A percentile compares a stretch with the other conserved stretches of the same genome.
phyloP scores from a whole-genome alignment of 2,329 filamentous ascomycete species.

The Trichoderma sp. region DNA sequence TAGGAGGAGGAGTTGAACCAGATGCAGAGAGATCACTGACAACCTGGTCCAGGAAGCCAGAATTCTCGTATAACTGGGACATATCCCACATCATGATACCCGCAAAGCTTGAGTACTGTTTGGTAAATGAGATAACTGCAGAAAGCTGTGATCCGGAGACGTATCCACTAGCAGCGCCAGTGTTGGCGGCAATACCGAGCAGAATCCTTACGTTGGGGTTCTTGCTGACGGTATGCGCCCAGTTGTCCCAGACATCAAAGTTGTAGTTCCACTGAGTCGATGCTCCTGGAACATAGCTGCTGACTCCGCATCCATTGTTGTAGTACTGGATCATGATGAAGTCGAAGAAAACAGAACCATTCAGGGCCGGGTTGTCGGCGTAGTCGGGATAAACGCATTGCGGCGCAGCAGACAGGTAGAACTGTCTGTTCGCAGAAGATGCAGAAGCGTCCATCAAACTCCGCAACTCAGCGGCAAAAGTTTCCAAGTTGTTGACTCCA shows the following conservation, averaged over 20 bases:
- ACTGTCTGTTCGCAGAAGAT: conserved; percentile 52
- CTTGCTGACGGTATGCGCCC: conserved; percentile 59
- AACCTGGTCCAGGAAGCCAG: conserved; percentile 57
- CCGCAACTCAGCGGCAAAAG: conserved; percentile 64
- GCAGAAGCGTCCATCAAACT: conserved; percentile 56
- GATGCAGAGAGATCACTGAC: conserved; percentile 39
- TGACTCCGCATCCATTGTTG: conserved; percentile 68
- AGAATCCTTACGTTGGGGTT: conserved; percentile 66
- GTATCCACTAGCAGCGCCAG: conserved; percentile 61
- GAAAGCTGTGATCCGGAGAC: conserved; percentile 49
- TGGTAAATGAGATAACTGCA: conserved; percentile 56
- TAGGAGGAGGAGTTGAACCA: background rate
- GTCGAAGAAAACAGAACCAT: conserved; percentile 61
- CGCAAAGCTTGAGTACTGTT: conserved; percentile 63
- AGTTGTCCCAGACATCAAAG: conserved; percentile 66
- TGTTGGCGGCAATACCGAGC: conserved; percentile 62
- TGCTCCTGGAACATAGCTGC: conserved; percentile 52
- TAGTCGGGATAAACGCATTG: conserved; percentile 70
- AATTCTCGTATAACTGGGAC: conserved; percentile 61
- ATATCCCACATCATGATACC: conserved; percentile 73
- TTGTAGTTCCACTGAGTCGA: conserved; percentile 60
- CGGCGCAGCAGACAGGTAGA: conserved; percentile 66
- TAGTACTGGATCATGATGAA: conserved; percentile 69
- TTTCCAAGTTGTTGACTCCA: conserved; percentile 59
- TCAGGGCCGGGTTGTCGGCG: conserved; percentile 57